phyloP scores from a whole-genome alignment of 2,329 filamentous ascomycete species.

The Hypoxylon sp. region DNA sequence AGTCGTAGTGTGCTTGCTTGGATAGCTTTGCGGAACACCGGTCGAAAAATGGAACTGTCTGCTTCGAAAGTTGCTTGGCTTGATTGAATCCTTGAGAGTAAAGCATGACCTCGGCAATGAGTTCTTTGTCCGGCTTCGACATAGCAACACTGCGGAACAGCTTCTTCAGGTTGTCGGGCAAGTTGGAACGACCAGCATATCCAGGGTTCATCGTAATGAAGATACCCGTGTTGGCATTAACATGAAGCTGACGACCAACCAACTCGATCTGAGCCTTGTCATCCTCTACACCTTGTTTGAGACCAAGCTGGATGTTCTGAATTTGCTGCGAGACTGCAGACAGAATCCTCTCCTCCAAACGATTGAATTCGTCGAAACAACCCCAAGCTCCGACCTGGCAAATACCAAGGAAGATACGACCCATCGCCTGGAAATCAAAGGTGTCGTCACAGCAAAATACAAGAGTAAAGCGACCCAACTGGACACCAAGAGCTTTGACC shows the following conservation, averaged over 20 bases:
- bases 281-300: constrained; percentile 87
- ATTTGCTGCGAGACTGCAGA: constrained; percentile 99
- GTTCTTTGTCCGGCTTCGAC: constrained; percentile 99
- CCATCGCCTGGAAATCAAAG: constrained; percentile 99
- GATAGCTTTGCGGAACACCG: constrained; percentile 85
- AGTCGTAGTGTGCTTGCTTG: constrained; percentile 99
- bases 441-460: constrained; percentile 99
- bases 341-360: constrained; percentile 95
- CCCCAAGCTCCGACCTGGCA: constrained; percentile 99
- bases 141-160: constrained; percentile 99
- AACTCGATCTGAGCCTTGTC: constrained; percentile 92
- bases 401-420: constrained; percentile 98
- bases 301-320: constrained; percentile 97
- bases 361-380: constrained; percentile 99
- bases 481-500: constrained; percentile 96
- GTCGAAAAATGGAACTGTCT: constrained; percentile 99
- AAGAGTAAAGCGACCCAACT: constrained; percentile 96
- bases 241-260: constrained; percentile 88
- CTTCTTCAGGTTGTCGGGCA: constrained; percentile 99
- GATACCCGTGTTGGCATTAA: constrained; percentile 95
- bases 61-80: constrained; percentile 92
- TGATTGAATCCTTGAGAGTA: constrained; percentile 99
- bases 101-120: constrained; percentile 99
- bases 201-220: constrained; percentile 99
- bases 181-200: constrained; percentile 96